Base-by-base conservation (phyloP, 306 rosid species). In the Vicia sativa region DNA sequence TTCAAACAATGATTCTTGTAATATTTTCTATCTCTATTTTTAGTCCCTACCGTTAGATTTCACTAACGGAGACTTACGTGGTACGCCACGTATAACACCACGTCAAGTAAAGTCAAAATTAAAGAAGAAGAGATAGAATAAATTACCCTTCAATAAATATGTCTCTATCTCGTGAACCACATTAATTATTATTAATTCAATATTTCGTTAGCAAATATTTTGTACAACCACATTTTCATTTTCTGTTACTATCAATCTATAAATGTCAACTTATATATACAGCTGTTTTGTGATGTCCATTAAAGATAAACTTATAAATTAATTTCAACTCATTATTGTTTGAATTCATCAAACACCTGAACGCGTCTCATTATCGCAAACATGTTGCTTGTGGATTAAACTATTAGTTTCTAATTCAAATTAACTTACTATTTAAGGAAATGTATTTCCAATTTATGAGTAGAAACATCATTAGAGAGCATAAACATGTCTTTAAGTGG, bases 401-500 rank as follows among this genome's bases (percentile, higher is more conserved):
- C 53, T 15, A 46, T 7, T 15, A 15, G 5, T 14, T 46, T 45
- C 14, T 12, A 15, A 46, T 11, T 16, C 23, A 15, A 8, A 48
- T 6, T 15, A 41, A 45, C 14, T 10, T n/a, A n/a, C 50, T 45
- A 45, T 45, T 45, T 45, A 45, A n/a, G 50, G 50, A 0, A n/a
- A 9, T 50, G 56, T 44, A 6, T 44, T 44, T 44, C 50, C 13
- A 21, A 2, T 1, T 19, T 4, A 19, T 4, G 8, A 52, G 3
- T 21, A 52, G 29, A 10, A 52, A 19, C 50, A 10, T 0, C 0
- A n/a, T n/a, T 45, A n/a, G 9, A 41, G 23, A 52, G 49, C 21
- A 25, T 1, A 54, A 29, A 46, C 1, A 78, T 78, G 83, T 60
- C 67, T 48, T 38, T 82, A 2, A 56, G 39, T 29, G 78, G 79